Evolutionary conservation across 2,329 filamentous ascomycete species (phyloP).

Genomic region (Colletotrichum chrysophilum): DNA sequence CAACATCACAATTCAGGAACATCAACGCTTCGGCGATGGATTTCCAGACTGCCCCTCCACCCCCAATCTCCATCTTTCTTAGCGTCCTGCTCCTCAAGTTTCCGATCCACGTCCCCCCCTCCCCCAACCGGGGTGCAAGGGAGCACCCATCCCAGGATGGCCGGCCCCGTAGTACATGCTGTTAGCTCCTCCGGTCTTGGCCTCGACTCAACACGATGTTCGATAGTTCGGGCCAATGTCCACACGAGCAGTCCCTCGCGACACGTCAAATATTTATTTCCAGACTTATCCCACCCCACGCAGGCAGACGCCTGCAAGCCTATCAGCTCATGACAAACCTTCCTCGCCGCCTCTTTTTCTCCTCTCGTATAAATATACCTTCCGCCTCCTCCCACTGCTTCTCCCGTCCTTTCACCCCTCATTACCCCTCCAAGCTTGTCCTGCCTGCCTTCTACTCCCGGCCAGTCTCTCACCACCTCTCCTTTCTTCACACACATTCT

Average conservation of each 20-base stretch:
- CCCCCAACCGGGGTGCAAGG: slow-evolving; percentile 9
- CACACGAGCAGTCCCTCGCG: slow-evolving; percentile 33
- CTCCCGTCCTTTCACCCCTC: background rate
- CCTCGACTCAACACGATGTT: slow-evolving; percentile 25
- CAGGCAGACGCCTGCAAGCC: slow-evolving; percentile 26
- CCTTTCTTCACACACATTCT: background rate
- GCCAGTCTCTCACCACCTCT: background rate
- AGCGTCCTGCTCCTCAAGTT: slow-evolving; percentile 9
- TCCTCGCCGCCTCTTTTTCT: slow-evolving; percentile 20
- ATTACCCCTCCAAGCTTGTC: slow-evolving; percentile 21
- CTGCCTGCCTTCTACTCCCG: slow-evolving; percentile 1
- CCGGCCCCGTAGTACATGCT: background rate
- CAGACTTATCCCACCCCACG: slow-evolving; percentile 33
- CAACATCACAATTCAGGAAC: background rate
- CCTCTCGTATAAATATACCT: slow-evolving; percentile 35
- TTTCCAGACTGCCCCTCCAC: slow-evolving; percentile 3
- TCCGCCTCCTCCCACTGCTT: background rate
- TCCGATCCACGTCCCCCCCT: slow-evolving; percentile 9
- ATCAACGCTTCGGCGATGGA: background rate
- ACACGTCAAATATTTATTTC: slow-evolving; percentile 31
- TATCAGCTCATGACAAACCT: slow-evolving; percentile 40
- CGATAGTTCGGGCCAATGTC: slow-evolving; percentile 43
- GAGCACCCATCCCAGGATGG: background rate
- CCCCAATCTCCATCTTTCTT: slow-evolving; percentile 4
- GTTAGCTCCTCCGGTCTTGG: slow-evolving; percentile 20